phyloP scores from a whole-genome alignment of 495 filamentous ascomycete genomes.

The Xylaria bambusicola region DNA sequence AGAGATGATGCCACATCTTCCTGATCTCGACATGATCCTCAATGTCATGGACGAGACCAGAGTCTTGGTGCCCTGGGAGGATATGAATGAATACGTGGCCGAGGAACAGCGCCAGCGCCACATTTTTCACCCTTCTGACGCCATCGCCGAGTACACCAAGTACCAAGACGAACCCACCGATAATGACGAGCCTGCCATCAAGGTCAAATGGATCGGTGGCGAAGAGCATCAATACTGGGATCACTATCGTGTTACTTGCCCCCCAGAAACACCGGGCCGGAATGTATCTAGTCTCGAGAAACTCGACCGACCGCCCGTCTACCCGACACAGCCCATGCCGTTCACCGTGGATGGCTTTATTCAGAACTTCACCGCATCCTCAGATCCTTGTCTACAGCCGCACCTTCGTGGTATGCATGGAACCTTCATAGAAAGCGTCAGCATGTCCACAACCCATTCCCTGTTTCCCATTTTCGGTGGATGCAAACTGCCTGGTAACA shows the following conservation, averaged over 20 bases:
- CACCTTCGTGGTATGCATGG: constrained; percentile 56
- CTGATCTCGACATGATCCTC: constrained; percentile 61
- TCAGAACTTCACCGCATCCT: constrained; percentile 56
- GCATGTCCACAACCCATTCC: constrained; percentile 48
- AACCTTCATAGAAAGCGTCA: constrained; percentile 60
- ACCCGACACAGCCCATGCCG: constrained; percentile 19
- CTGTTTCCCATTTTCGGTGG: constrained; percentile 66
- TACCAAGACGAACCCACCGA: constrained; percentile 6
- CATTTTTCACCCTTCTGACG: constrained; percentile 29
- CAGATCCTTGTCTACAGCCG: constrained; percentile 56
- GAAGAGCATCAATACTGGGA: constrained; percentile 49
- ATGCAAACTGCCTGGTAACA: constrained; percentile 66
- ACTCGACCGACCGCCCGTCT: constrained; percentile 28
- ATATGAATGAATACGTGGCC: constrained; percentile 49
- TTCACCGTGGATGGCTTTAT: constrained; percentile 48
- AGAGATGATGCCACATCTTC: constrained; percentile 50
- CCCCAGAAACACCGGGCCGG: constrained; percentile 53
- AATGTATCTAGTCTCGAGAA: constrained; percentile 35
- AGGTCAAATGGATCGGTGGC: constrained; percentile 27
- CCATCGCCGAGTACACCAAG: constrained; percentile 13
- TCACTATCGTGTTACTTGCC: constrained; percentile 51
- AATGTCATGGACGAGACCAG: constrained; percentile 61
- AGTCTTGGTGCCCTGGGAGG: constrained; percentile 55
- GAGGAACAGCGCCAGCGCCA: constrained; percentile 44
- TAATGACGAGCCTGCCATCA: constrained; percentile 8